Base-by-base conservation (phyloP, 108 stramenopile species). In the Skeletonema marinoi region DNA sequence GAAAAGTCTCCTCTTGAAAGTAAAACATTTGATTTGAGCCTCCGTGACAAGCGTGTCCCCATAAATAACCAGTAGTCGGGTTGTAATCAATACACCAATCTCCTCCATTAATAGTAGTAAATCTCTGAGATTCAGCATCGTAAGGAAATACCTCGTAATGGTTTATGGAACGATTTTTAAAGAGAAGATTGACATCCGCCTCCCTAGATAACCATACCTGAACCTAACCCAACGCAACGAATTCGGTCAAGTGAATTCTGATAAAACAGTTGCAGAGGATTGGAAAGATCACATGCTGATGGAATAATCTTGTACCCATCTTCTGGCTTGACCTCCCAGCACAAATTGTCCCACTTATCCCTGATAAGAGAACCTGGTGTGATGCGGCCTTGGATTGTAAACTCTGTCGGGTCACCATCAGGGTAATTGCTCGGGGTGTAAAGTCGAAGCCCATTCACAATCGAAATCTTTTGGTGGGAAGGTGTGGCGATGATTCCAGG, bases 401-500 rank as follows among this genome's bases (percentile, higher is more conserved):
- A 72, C 60, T 63, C 62, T 25, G 48, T 38, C 19, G 71, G 71
- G 32, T 72, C 71, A 32, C 44, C 71, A 32, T 13, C 30, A 17
- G 71, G 41, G 16, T 62, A 16, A 14, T 44, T 30, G 62, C 48
- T 72, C 29, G 71, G 60, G 21, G 5, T 72, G 42, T 72, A 72
- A 8, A 72, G 14, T 7, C 71, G 71, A 44, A 72, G 41, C 9
- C 60, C 71, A 17, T 58, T 72, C 32, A 63, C 71, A 11, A 72
- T 46, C 17, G 71, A 63, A 44, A 60, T n/a, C 36, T 30, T 13
- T 8, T 60, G 32, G 39, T 66, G 29, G 21, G 41, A 66, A 10
- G 36, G 19, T 21, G 42, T 14, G 39, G 25, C 65, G 25, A 66
- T 66, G 9, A 42, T 44, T 21, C 65, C 41, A n/a, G 65, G 29